Base-by-base conservation (phyloP, 2,329 filamentous ascomycete species). In the Allantophomopsis cytisporea region DNA sequence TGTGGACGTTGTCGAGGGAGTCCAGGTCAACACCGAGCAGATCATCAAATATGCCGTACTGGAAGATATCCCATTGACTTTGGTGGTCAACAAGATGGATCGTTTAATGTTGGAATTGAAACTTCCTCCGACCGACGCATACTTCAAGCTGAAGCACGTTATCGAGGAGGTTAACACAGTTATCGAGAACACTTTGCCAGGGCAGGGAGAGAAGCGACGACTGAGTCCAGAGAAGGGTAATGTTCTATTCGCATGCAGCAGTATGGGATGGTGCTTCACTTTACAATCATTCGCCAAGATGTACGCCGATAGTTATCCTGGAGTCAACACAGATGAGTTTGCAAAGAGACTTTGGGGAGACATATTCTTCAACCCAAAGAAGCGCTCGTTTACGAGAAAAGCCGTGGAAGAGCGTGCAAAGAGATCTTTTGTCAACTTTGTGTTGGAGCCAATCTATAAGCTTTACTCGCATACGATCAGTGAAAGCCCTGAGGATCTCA, bases 141-240 rank as follows among this genome's bases (percentile, higher is more conserved):
- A 98, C 64, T 96, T 95, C 70, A 98, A 98, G 68, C 69, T 98
- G 40, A 96, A 95, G 63, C 88, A 96, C 58, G 87, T 95, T n/a
- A 77, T 98, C 39, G 91, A 98, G 60, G 86, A 96, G 60, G 88
- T 98, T 60, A 98, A 98, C 62, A 94, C 86, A 1, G 68, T 91
- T 49, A 96, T 98, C 52, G 85, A 94, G 55, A 87, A 83, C 56
- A 82, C 83, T 3, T 69, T 87, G 20, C 89, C 91, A 4, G 81
- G 85, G 2, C 75, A 76, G 50, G 87, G 88, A 20, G 84, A 85
- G 53, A 76, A 73, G 44, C 77, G 76, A 60, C 76, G 91, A 47
- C 62, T 98, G 45, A 96, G 89, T 49, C 91, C 91, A 0, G 91
- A 98, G 56, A 94, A 88, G 63, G 91, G 91, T 45, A 98, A 98